Evolutionary conservation across 2,329 filamentous ascomycete genomes (phyloP), one percentile per base, ranked within the genome.

Genomic region (Cadophora sp.): DNA sequence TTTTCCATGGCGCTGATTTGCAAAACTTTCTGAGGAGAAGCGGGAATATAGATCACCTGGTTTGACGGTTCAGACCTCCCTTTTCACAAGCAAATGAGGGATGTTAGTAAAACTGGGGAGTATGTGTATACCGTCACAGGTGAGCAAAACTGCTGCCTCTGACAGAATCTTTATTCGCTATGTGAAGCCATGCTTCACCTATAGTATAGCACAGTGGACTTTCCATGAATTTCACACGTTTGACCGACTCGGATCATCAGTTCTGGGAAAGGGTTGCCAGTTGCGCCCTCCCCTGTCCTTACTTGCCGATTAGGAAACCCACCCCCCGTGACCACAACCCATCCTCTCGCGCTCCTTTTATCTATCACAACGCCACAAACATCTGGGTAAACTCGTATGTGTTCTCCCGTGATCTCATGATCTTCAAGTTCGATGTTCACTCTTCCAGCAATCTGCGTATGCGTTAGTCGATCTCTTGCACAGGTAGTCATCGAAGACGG

Each of bases 381-480:
- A 51, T 51, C 22, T 51, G 22, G 3, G 22, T 51, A 51, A 27
- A 51, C 22, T 51, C 22, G 22, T 27, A 9, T 51, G 22, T 51
- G 22, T 27, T 51, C 22, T 51, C 48, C 48, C 22, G 22, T 51
- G 5, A 27, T 51, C 48, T 51, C 6, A 51, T 27, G 48, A 27
- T 51, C 22, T 51, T 51, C 9, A 51, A 51, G 22, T 51, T 51
- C 22, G 22, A 51, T 51, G 22, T 51, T 51, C 9, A 51, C 48
- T 51, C 48, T 51, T 51, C 48, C 48, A 51, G 48, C 48, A 51
- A 51, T 51, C 22, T 51, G 9, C 48, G 6, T 51, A n/a, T 51
- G 48, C 48, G 22, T 51, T 51, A 51, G 22, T 27, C 9, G 22
- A 51, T 51, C 22, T 51, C 22, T 51, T 51, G 22, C 22, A 51